Evolutionary conservation across 1,284 basidiomycete genomes (phyloP), one percentile per base, ranked within the genome.

Genomic region (Ceratobasidium sp.): DNA sequence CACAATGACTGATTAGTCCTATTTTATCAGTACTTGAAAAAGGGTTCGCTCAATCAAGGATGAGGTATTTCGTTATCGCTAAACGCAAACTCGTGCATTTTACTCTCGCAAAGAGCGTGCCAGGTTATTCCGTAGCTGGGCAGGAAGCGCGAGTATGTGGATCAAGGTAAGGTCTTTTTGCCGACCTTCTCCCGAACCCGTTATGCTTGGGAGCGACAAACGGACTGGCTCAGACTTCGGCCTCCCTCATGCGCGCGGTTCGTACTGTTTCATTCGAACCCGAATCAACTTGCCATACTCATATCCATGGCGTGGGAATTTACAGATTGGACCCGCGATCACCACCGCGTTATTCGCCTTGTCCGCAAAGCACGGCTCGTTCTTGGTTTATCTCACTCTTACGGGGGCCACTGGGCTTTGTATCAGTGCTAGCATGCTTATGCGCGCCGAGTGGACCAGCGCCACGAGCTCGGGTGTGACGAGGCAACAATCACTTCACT

Each of bases 91-190:
- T n/a, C n/a, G n/a, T n/a, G 25, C 54, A 64, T 94, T 96, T 82
- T 98, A 98, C 79, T 95, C 92, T 1, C 84, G 94, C 35, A 87
- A 86, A 40, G 97, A 99, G 78, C 86, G 96, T 0, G 93, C 93
- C 69, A 89, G 87, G 69, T 83, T 99, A 15, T 99, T 99, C 83
- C 85, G 94, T 40, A 92, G 90, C 74, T 99, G 96, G 97, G 93
- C 94, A 1, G 96, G 96, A 43, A 91, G 92, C 72, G 94, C 93
- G 17, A 94, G 91, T 74, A 88, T 96, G 87, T 95, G 93, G 93
- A 86, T 94, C 72, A 95, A 95, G 85, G 91, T 87, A n/a, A 75
- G 43, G 75, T 69, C 32, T 32, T 27, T 43, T 31, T 53, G 54
- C 10, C 29, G 29, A 17, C 12, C 3, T 34, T 35, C 15, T 27